Evolutionary conservation across 768 basidiomycete species (phyloP).

Genomic region (Boletus tylopilopsis): DNA sequence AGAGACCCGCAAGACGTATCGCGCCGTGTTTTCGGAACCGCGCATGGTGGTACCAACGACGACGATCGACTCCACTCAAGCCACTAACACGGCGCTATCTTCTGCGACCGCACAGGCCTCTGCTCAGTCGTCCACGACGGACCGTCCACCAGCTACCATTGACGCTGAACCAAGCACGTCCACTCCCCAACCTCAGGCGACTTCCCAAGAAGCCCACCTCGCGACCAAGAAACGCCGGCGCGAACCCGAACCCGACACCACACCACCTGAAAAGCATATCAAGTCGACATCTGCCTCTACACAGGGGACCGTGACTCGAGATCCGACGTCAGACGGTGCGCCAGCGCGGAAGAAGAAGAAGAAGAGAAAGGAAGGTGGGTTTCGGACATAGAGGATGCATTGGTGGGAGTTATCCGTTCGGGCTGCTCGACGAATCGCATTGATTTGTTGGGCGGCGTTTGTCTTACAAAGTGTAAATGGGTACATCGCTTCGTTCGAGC

Average conservation of each 20-base stretch:
- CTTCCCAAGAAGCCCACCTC: not conserved
- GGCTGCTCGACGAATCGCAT: too few relatives aligned
- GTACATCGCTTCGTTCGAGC: too few relatives aligned
- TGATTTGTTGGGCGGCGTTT: too few relatives aligned
- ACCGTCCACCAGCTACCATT: not conserved
- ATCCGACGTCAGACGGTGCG: not conserved
- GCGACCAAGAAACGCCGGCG: slow-evolving; percentile 21
- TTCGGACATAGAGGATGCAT: slow-evolving; percentile 9
- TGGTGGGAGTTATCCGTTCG: too few relatives aligned
- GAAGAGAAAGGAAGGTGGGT: slow-evolving; percentile 7
- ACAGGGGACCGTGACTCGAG: not conserved
- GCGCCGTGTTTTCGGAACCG: slow-evolving; percentile 76
- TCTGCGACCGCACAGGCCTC: not conserved
- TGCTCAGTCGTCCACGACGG: not conserved
- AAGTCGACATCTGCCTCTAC: not conserved
- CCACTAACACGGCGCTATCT: not conserved
- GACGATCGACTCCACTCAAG: not conserved
- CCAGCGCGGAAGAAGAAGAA: slow-evolving; percentile 24
- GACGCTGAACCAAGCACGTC: not conserved
- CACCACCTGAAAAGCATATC: not conserved
- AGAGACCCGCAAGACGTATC: slow-evolving; percentile 83
- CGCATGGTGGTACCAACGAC: slow-evolving; percentile 51
- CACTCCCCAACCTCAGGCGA: not conserved
- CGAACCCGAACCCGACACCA: slow-evolving; percentile 12
- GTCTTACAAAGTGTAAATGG: too few relatives aligned